Evolutionary conservation across 176 grass and related monocot genomes (phyloP).

Genomic region (Musa schizocarpa): DNA sequence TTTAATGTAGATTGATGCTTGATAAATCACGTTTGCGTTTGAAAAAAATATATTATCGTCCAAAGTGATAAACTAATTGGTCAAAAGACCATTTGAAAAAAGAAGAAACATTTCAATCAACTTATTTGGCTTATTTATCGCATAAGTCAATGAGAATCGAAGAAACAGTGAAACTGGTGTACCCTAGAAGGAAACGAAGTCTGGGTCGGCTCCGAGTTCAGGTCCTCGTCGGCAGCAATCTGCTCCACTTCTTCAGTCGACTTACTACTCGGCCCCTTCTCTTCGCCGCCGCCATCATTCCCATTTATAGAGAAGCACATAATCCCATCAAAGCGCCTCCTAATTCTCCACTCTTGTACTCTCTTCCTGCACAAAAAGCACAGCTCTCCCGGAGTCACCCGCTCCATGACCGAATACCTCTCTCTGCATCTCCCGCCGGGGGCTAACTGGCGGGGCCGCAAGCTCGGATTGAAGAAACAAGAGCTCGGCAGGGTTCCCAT

Average conservation of each 20-base stretch:
- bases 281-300: conserved; percentile 26
- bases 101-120: too few relatives aligned
- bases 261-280: conserved; percentile 36
- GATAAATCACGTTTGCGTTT: too few relatives aligned
- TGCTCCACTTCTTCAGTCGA: conserved; percentile 27
- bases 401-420: neutral
- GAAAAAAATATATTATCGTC: too few relatives aligned
- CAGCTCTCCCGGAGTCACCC: conserved; percentile 2
- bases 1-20: neutral
- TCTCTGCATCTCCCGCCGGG: neutral
- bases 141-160: neutral
- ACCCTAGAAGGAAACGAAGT: conserved; percentile 42
- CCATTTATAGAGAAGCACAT: conserved; percentile 50
- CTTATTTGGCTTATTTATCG: too few relatives aligned
- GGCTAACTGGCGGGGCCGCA: neutral
- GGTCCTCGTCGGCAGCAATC: conserved; percentile 35
- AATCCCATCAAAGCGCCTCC: conserved; percentile 30
- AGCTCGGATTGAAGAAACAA: conserved; percentile 12
- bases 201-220: conserved; percentile 35
- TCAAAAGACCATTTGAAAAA: neutral
- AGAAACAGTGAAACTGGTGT: conserved; percentile 5
- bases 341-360: neutral
- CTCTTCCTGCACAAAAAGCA: conserved; percentile 16
- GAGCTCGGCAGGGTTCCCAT: conserved; percentile 26
- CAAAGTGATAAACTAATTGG: neutral